Base-by-base conservation (phyloP, 2,329 filamentous ascomycete species). In the Xylariales sp. region DNA sequence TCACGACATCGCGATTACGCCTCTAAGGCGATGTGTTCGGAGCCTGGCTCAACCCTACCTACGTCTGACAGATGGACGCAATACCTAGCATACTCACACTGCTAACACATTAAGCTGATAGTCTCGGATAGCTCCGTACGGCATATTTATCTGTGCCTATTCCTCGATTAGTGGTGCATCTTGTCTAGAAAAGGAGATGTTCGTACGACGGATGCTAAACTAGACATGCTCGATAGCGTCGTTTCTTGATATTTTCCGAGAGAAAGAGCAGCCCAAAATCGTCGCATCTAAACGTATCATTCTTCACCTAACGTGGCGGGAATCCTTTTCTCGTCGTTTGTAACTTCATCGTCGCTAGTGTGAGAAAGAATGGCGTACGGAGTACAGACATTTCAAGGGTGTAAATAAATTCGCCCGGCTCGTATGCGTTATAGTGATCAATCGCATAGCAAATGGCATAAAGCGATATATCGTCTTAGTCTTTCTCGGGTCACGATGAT, bases 1-100 rank as follows among this genome's bases (percentile, higher is more conserved):
- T 54, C 54, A 28, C 32, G 10, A 14, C 18, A n/a, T 32, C 18
- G 18, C n/a, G 30, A 56, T 48, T 32, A 18, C 9, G 23, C 23
- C 23, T 23, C 23, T 23, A 32, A 39, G 32, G 34, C 3, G 5
- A 4, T 3, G 18, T 57, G 9, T 49, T 57, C 16, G 5, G 59
- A 28, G 18, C 7, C 39, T 48, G 23, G 16, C 18, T 59, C 18
- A 12, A 63, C 39, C 18, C 59, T 30, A 46, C 8, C 41, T 9
- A 53, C n/a, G 18, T 30, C 39, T 6, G 32, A 52, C 8, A 62
- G 53, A 30, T 66, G 57, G 43, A 62, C 28, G 50, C 50, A 66
- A 50, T 57, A 28, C n/a, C 9, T 30, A n/a, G 43, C 57, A 8
- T 62, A 10, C 39, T 57, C 62, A 53, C 52, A 66, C n/a, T 23